Evolutionary conservation across 345 rosid species (phyloP), one percentile per base, ranked within the genome.

Genomic region (Anastatica hierochuntica): DNA sequence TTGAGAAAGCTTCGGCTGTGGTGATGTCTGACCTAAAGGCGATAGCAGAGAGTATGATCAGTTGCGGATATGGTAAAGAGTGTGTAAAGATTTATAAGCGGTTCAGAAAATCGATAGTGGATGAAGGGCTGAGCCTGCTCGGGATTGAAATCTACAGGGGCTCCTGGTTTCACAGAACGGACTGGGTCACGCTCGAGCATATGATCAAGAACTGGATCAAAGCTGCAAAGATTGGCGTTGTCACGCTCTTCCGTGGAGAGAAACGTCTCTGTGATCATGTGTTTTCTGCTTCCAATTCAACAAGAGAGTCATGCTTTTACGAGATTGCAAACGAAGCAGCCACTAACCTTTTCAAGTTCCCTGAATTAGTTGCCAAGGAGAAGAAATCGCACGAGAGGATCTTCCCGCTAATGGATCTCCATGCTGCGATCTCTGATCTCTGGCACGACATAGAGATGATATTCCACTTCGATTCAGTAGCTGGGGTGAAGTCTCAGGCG

Each of bases 41-140:
- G 0, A 85, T 85, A 19, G 90, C 94, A 11, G 95, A 79, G 18
- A 78, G 77, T 55, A 88, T 92, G 96, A 76, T 79, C 39, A 58
- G 74, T 26, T 79, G 71, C 13, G 96, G 98, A 17, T 88, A 88
- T 35, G 80, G 82, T 4, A 79, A 75, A 59, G 98, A 84, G 58
- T 88, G 98, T 6, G 60, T 71, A 8, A 67, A 68, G 64, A 61
- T 76, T 24, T 92, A 85, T 52, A 79, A 73, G 26, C 36, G 62
- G 35, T 45, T 61, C 58, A 68, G 98, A 36, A 88, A 77, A 63
- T 83, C 88, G 0, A 64, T 79, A 2, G 78, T 88, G 3, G 84
- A 88, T 26, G 86, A 82, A 69, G 75, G 80, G 2, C 49, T 92
- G 42, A 66, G 78, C 49, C 74, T 67, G 13, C 78, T 92, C 1